Conservation (phyloP, 805 yeast species). For the Zygoascus biomembranicola region DNA sequence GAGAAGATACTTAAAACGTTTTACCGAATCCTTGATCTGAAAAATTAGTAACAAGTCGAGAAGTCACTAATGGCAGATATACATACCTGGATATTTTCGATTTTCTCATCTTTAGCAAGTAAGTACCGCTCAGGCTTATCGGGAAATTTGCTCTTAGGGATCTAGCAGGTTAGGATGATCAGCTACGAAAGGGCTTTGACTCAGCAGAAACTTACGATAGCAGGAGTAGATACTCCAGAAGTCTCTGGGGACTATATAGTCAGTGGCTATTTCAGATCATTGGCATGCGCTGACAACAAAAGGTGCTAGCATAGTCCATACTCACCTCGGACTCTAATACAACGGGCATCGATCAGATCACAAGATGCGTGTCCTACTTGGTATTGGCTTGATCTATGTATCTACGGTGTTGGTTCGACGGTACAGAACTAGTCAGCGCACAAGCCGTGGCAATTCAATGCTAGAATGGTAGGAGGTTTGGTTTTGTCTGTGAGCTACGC, state of each 20-base stretch:
- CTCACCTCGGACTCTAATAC: not conserved
- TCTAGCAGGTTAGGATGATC: not conserved
- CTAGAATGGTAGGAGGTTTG: not conserved
- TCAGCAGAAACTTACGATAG: not conserved
- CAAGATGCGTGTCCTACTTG: not conserved
- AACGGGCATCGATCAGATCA: not conserved
- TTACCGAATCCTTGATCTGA: conserved; percentile 30
- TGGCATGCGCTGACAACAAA: too few relatives aligned
- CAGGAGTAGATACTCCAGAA: conserved; percentile 1
- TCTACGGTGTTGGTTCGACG: not conserved
- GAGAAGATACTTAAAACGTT: conserved; percentile 67
- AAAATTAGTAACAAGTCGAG: not conserved
- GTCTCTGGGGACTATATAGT: conserved; percentile 2
- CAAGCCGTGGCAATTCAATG: not conserved
- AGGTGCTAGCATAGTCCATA: not conserved
- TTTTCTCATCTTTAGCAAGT: conserved; percentile 11
- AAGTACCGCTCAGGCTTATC: conserved; percentile 14
- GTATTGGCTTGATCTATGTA: not conserved
- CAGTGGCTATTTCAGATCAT: too few relatives aligned
- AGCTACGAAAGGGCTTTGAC: not conserved
- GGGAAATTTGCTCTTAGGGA: conserved; percentile 2
- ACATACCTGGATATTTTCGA: conserved; percentile 12
- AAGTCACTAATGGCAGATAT: not conserved
- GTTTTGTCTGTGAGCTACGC: not conserved
- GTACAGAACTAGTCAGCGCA: not conserved